A percentile compares a stretch with the other conserved stretches of the same genome.
phyloP scores from a whole-genome alignment of 2,329 filamentous ascomycete genomes.

The Clarireedia sp. region DNA sequence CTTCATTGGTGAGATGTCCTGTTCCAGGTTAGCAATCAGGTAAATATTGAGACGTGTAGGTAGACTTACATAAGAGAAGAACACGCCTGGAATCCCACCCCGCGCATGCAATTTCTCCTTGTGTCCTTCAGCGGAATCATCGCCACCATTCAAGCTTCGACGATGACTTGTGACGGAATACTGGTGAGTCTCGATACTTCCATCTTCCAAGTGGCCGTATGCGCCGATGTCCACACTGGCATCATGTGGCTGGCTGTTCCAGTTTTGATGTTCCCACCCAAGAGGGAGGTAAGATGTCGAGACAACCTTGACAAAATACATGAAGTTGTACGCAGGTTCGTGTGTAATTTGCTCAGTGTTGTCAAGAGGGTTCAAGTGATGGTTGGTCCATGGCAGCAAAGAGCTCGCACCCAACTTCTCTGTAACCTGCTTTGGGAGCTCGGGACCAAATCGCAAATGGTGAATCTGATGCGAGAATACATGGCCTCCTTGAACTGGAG shows the following conservation, averaged over 20 bases:
- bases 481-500: conserved; percentile 60
- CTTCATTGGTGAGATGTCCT: conserved; percentile 99
- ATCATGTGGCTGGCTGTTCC: conserved; percentile 33
- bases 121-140: conserved; percentile 80
- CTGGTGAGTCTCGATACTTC: conserved; percentile 94
- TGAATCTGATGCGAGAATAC: conserved; percentile 88
- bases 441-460: conserved; percentile 83
- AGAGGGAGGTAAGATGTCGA: conserved; percentile 90
- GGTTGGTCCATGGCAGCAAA: conserved; percentile 66
- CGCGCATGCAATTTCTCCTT: conserved; percentile 83
- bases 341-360: conserved; percentile 65
- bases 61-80: conserved; percentile 86
- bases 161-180: conserved; percentile 98
- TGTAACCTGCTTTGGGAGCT: conserved; percentile 66
- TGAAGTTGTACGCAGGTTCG: conserved; percentile 87
- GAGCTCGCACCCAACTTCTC: conserved; percentile 49
- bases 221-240: conserved; percentile 57
- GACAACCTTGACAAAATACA: conserved; percentile 99
- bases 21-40: background rate
- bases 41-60: background rate
- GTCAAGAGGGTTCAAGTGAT: conserved; percentile 89
- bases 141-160: conserved; percentile 75
- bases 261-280: conserved; percentile 60
- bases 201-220: conserved; percentile 58
- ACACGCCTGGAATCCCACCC: conserved; percentile 92